Conservation (phyloP, 306 rosid genomes). For the Pueraria montana region DNA sequence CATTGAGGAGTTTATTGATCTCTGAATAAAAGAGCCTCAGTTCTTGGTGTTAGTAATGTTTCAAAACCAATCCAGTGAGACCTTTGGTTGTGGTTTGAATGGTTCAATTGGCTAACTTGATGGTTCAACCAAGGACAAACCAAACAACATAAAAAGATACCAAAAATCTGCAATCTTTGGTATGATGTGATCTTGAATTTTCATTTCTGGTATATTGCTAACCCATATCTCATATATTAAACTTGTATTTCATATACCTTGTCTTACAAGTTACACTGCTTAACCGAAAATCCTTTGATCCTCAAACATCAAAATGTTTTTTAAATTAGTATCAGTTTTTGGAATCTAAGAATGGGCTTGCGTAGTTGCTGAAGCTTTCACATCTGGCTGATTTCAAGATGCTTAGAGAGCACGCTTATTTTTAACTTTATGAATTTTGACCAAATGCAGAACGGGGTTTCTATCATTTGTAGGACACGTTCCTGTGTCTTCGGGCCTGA, state of each 20-base stretch:
- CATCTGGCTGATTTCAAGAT: not conserved
- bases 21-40: not conserved
- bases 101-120: constrained; percentile 13
- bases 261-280: not conserved
- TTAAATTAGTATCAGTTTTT: not conserved
- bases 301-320: not conserved
- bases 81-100: constrained; percentile 2
- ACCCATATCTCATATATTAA: not conserved
- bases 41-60: not conserved
- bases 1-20: not conserved
- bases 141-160: not conserved
- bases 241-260: not conserved
- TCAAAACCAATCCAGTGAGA: not conserved
- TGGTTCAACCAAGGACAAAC: constrained; percentile 1
- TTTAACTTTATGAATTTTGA: not conserved
- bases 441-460: not conserved
- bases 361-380: not conserved
- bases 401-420: not conserved
- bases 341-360: not conserved
- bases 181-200: constrained; percentile 21
- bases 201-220: not conserved
- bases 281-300: not conserved
- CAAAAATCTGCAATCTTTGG: not conserved
- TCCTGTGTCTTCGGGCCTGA: not conserved
- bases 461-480: not conserved